A percentile compares a stretch with the other conserved stretches of the same genome.
These are phyloP conservation scores for Phytophthora constricta DNA, from an alignment of 352 stramenopile species.

Conservation along the genomic window DNA sequence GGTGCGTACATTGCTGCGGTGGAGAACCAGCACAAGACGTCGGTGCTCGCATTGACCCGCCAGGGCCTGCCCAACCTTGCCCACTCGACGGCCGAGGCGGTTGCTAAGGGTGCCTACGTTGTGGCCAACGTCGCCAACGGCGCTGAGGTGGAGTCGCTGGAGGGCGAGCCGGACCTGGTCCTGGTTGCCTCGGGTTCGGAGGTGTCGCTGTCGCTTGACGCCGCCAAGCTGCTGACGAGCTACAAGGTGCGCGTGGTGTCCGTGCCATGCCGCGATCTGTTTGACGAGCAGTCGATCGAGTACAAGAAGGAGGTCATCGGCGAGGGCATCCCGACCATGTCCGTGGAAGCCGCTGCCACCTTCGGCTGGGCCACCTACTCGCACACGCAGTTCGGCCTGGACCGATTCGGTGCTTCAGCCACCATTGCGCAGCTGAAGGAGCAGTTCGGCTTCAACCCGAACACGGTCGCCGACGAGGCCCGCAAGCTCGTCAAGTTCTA, in stretches of 20 bases:
- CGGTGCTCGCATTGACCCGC: constrained; percentile 94
- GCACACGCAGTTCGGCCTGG: constrained; percentile 93
- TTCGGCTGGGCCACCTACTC: constrained; percentile 97
- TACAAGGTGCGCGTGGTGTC: constrained; percentile 95
- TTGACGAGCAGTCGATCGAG: constrained; percentile 94
- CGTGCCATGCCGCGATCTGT: constrained; percentile 98
- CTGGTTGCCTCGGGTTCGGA: constrained; percentile 96
- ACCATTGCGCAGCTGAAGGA: constrained; percentile 92
- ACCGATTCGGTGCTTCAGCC: constrained; percentile 90
- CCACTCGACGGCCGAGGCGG: constrained; percentile 89
- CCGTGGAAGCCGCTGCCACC: constrained; percentile 94
- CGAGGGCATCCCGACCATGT: constrained; percentile 94
- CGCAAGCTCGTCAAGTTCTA: constrained; percentile 95
- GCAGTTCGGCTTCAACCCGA: constrained; percentile 96
- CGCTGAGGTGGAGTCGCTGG: constrained; percentile 71
- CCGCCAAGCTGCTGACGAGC: constrained; percentile 89
- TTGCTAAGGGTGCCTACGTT: constrained; percentile 92
- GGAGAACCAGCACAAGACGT: constrained; percentile 88
- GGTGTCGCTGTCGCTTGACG: constrained; percentile 95
- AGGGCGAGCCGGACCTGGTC: constrained; percentile 89
- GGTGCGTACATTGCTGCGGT: constrained; percentile 94
- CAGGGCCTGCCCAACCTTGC: constrained; percentile 92
- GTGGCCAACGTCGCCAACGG: constrained; percentile 82
- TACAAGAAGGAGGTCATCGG: constrained; percentile 97
- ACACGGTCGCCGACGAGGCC: constrained; percentile 93